Evolutionary conservation across 768 basidiomycete genomes (phyloP), one percentile per base, ranked within the genome.

Genomic region (Suillus variegatus): DNA sequence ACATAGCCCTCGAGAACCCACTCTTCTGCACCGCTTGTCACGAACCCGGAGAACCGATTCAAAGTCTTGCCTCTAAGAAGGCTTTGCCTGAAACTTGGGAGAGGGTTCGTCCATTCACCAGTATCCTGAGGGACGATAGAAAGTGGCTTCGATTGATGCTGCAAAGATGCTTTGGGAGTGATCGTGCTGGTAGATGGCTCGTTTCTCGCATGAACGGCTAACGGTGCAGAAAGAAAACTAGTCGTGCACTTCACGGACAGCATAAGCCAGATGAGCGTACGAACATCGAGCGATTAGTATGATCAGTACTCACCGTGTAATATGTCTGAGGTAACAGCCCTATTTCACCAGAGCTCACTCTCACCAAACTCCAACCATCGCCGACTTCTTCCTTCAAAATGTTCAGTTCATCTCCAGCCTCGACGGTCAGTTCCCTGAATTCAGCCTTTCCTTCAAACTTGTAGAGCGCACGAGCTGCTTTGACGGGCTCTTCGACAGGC

Each of bases 21-120:
- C 61, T 89, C 88, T 74, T 94, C 93, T 12, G 93, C 93, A 43
- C 93, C 93, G 65, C 89, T 92, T 8, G 90, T 92, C 16, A 94
- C 92, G 74, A 94, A 94, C 64, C 84, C 89, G 1, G 92, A 93
- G 77, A 94, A 94, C n/a, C 92, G 84, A 74, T 94, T 93, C 62
- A 94, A 76, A 54, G 86, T 87, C 76, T 89, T 93, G 12, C 92
- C 91, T 38, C 91, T 88, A 1, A 94, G 84, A 0, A 94, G 81
- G 68, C 86, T 89, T 63, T 86, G 85, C 10, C 88, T 80, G 70
- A 92, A 90, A 74, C 85, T 91, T 2, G 91, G 90, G 67, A 90
- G 85, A 18, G 78, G 71, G 44, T 69, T 71, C 81, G 67, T 72
- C 76, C 90, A 90, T 74, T 92, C 91, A 14, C 90, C 91, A 1